Conservation (phyloP, 1,284 basidiomycete genomes). For the Puccinia brachypodii region DNA sequence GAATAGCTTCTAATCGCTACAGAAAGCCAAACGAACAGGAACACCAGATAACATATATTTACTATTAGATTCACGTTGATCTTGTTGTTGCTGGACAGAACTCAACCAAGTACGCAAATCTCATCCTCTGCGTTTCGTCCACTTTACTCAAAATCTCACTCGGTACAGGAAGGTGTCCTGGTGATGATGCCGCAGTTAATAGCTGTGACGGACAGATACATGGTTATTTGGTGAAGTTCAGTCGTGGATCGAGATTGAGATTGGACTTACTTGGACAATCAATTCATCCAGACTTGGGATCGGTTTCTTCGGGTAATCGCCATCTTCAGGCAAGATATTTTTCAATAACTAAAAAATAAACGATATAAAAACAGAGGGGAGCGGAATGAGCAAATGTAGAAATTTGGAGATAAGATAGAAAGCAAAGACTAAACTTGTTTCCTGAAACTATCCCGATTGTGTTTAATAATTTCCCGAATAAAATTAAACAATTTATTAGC, state of each 20-base stretch:
- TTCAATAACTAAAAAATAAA: not conserved
- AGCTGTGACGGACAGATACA: not conserved
- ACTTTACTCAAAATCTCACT: slow-evolving; percentile 29
- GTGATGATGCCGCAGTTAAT: slow-evolving; percentile 2
- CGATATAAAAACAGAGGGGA: not conserved
- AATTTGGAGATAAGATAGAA: not conserved
- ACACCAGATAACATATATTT: no score
- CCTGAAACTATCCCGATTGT: slow-evolving; percentile 20
- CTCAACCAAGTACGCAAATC: slow-evolving; percentile 16
- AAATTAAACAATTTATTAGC: slow-evolving; percentile 20
- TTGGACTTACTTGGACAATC: not conserved
- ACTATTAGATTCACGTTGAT: no score
- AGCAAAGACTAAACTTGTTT: slow-evolving; percentile 5
- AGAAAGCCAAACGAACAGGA: no score
- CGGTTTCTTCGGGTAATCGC: slow-evolving; percentile 17
- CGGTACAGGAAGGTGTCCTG: slow-evolving; percentile 9
- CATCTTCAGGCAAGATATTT: slow-evolving; percentile 24
- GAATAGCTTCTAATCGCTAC: slow-evolving; percentile 10
- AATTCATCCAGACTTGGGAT: slow-evolving; percentile 8
- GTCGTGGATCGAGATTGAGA: not conserved
- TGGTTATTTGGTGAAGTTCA: not conserved
- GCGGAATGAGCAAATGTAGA: not conserved
- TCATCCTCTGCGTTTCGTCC: slow-evolving; percentile 9
- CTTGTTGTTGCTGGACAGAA: no score
- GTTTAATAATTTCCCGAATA: slow-evolving; percentile 33